Evolutionary conservation across 2,329 filamentous ascomycete genomes (phyloP), one percentile per base, ranked within the genome.

Genomic region (Ciborinia camelliae): DNA sequence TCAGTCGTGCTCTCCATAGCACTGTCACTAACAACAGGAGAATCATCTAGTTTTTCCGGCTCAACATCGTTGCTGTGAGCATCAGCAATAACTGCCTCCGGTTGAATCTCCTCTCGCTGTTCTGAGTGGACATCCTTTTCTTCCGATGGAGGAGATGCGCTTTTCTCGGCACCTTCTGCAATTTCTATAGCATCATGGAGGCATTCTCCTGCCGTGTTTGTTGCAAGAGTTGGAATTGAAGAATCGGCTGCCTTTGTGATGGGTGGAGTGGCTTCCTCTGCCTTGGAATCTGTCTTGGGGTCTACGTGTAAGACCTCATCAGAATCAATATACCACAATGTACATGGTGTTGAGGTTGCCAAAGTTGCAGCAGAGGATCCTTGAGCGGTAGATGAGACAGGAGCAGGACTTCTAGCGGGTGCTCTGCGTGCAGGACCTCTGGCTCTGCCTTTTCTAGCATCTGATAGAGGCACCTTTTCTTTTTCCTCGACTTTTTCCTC

Each of bases 361-460:
- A 73, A 61, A 39, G 63, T 52, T 18, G 41, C 55, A 18, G 68
- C 35, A 41, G 53, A 32, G 32, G 66, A 64, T 32, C 68, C 69
- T 18, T 61, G 35, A 9, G 63, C 48, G 35, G 63, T 39, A 15
- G 59, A 63, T 35, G 64, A 65, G 62, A 66, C 52, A 51, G 73
- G 71, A 32, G 71, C 66, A 20, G 70, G 67, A 59, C 66, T 74
- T 77, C 79, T 83, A 14, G 83, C 80, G 37, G 87, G 85, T 30
- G 90, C 86, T 74, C 92, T 84, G 70, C 92, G 85, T 70, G 92
- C 88, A 20, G 95, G 95, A 14, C 95, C 95, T 69, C 91, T 88
- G 28, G 95, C 95, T 70, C 95, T 85, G 30, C 92, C 87, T 80
- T 98, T 98, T 69, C 95, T 86, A 43, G 93, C 92, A 80, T 99